phyloP scores from a whole-genome alignment of 176 grass and related monocot genomes.

The Echinochloa phyllopogon region DNA sequence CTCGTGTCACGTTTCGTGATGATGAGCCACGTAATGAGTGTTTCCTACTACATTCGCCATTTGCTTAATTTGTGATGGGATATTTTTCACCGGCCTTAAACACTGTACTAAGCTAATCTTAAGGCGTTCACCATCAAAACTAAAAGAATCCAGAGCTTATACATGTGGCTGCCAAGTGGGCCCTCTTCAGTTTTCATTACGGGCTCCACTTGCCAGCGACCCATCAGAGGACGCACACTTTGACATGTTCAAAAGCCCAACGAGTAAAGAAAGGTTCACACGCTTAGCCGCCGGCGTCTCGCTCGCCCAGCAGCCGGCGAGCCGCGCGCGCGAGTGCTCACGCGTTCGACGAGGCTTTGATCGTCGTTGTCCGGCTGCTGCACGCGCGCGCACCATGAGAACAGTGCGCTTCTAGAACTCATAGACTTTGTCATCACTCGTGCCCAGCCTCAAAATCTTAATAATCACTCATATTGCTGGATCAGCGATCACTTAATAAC shows the following conservation, averaged over 20 bases:
- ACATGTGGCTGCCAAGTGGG: neutral
- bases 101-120: neutral
- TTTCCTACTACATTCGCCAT: neutral
- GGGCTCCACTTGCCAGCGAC: neutral
- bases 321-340: conserved; percentile 43
- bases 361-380: conserved; percentile 52
- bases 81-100: neutral
- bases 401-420: conserved; percentile 56
- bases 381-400: conserved; percentile 59
- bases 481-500: conserved; percentile 33
- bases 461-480: conserved; percentile 6
- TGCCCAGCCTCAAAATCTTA: conserved; percentile 11
- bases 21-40: neutral
- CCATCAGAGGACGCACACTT: neutral
- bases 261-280: conserved; percentile 5
- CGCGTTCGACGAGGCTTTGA: conserved; percentile 48
- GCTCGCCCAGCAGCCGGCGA: conserved; percentile 37
- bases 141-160: neutral
- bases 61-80: neutral
- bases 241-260: conserved; percentile 39
- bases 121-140: neutral
- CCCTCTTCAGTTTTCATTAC: neutral
- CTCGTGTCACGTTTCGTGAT: neutral
- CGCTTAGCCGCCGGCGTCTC: conserved; percentile 15
- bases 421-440: conserved; percentile 33